Evolutionary conservation across 176 grass and related monocot genomes (phyloP).

Genomic region (Oryza officinalis): DNA sequence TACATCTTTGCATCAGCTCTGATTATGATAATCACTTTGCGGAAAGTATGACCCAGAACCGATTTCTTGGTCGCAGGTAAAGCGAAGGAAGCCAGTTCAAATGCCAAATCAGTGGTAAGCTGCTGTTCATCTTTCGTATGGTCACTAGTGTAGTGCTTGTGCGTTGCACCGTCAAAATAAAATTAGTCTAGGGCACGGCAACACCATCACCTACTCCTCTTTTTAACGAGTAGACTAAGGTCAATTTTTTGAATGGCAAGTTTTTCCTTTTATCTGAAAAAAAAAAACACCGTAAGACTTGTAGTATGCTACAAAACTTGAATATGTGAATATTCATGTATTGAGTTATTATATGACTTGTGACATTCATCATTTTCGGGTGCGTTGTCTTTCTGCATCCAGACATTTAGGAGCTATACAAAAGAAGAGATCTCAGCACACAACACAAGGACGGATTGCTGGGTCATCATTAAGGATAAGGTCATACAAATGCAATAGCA

Average conservation of each 20-base stretch:
- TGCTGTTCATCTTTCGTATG: background rate
- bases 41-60: background rate
- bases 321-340: background rate
- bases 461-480: conserved; percentile 84
- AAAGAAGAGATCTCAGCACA: conserved; percentile 74
- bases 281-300: background rate
- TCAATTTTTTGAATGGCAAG: background rate
- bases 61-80: conserved; percentile 37
- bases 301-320: background rate
- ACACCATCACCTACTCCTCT: background rate
- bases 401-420: conserved; percentile 53
- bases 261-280: background rate
- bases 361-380: background rate
- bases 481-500: conserved; percentile 36
- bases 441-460: conserved; percentile 78
- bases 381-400: background rate
- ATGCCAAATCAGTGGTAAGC: conserved; percentile 35
- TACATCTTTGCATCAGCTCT: background rate
- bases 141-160: background rate
- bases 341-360: background rate
- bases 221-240: background rate
- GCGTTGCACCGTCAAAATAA: background rate
- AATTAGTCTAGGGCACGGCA: background rate
- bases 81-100: conserved; percentile 34
- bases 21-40: background rate